Conservation (phyloP, 2,329 filamentous ascomycete genomes). For the Diplodia sapinea region DNA sequence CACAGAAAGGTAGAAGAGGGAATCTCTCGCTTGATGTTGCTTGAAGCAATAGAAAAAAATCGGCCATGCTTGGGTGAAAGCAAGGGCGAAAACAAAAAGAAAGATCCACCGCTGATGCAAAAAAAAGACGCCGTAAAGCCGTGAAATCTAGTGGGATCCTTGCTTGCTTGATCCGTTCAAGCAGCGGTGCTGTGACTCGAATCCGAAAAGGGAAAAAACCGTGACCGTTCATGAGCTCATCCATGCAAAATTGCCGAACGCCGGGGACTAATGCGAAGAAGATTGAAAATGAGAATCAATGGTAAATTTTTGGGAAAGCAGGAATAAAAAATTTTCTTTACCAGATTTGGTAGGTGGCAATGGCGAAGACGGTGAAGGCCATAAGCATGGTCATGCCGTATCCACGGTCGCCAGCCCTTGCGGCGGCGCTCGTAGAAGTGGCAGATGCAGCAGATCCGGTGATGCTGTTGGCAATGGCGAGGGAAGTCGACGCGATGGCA, state of each 20-base stretch:
- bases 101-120: conserved; percentile 13
- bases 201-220: neutral
- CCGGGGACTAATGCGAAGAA: conserved; percentile 20
- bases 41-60: conserved; percentile 2
- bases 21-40: conserved; percentile 7
- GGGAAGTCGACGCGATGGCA: conserved; percentile 17
- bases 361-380: conserved; percentile 10
- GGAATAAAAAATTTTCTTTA: conserved; percentile 1
- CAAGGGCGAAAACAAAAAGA: neutral
- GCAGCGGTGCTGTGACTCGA: neutral
- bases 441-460: conserved; percentile 12
- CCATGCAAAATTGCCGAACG: conserved; percentile 18
- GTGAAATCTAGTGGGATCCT: neutral
- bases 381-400: conserved; percentile 20
- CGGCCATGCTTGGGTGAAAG: neutral
- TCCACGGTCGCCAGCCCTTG: neutral
- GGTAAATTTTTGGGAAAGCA: neutral
- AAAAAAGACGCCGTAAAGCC: neutral
- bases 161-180: neutral
- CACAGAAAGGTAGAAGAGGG: neutral
- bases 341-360: conserved; percentile 23
- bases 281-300: conserved; percentile 12
- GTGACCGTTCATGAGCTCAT: conserved; percentile 11
- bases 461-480: conserved; percentile 13
- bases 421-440: neutral